Base-by-base conservation (phyloP, 129 eudicot species). In the Flaveria bidentis region DNA sequence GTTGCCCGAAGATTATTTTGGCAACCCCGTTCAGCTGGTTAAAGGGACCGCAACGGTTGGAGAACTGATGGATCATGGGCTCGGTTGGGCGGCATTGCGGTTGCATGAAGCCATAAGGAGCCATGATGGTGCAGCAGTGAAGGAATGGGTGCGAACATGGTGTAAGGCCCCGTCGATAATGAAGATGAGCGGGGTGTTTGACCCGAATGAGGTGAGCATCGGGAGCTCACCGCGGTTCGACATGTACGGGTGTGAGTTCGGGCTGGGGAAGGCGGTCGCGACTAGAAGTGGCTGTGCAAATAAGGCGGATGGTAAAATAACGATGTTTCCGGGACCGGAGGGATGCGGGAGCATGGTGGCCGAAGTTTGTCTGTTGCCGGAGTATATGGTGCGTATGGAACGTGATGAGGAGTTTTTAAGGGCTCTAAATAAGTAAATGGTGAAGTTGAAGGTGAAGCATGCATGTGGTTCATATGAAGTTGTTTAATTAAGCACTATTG, bases 221-320 rank as follows among this genome's bases (percentile, higher is more conserved):
- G 87, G 80, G 4, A 82, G 80, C 33, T 87, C 87, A 0, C 92
- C 87, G n/a, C 71, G 92, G 68, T 87, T 87, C 71, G 84, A 85
- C 15, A 67, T 85, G 81, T 87, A 85, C 56, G 87, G 87, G 6
- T 79, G 73, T 30, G 92, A 87, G 66, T 87, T 87, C 22, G 89
- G 92, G 30, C 16, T 87, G 60, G 92, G 92, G 23, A 87, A 85
- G 78, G 87, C 85, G 2, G 65, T 85, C 30, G 92, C 87, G 5
- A 15, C 79, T 51, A 72, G 83, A 8, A 87, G 88, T 50, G 88
- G 92, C 2, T 65, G 76, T 4, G 86, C 83, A 4, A 67, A 84
- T 33, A 84, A 84, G 82, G 77, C 51, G 36, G 81, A 82, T 26
- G 91, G 91, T 67, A 79, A 76, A 56, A 82, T 82, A 0, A 61